phyloP scores from a whole-genome alignment of 2,329 filamentous ascomycete species.

The Fusarium tjaetaba region DNA sequence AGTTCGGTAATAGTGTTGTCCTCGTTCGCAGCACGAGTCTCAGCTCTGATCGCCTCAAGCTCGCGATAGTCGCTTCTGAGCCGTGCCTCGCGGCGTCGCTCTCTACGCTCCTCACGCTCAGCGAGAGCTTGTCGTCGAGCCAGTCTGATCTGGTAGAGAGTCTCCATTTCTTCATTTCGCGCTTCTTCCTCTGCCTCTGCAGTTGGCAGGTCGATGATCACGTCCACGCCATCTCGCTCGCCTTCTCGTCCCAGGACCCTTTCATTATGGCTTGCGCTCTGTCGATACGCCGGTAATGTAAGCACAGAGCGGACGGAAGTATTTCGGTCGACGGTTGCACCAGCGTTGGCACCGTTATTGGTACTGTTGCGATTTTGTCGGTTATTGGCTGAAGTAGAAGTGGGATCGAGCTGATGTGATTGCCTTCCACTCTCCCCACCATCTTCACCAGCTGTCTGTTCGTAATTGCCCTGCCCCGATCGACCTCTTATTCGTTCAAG shows the following conservation, averaged over 20 bases:
- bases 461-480: conserved; percentile 39
- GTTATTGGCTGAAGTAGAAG: conserved; percentile 23
- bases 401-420: conserved; percentile 43
- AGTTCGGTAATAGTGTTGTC: conserved; percentile 66
- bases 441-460: conserved; percentile 47
- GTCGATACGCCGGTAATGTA: conserved; percentile 88
- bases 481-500: conserved; percentile 31
- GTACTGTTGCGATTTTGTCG: conserved; percentile 27
- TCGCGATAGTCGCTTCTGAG: conserved; percentile 74
- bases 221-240: conserved; percentile 90
- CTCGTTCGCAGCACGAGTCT: conserved; percentile 58
- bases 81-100: conserved; percentile 76
- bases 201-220: conserved; percentile 86
- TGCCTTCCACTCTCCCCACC: conserved; percentile 35
- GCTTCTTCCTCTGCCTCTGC: conserved; percentile 80
- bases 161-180: conserved; percentile 91
- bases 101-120: conserved; percentile 80
- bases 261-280: conserved; percentile 77
- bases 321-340: conserved; percentile 74
- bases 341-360: conserved; percentile 36
- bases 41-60: conserved; percentile 72
- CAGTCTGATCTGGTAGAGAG: conserved; percentile 87
- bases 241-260: conserved; percentile 88
- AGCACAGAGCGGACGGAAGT: conserved; percentile 93
- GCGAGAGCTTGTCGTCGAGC: conserved; percentile 78